phyloP scores from a whole-genome alignment of 352 stramenopile species.

The Pythium phragmiticola region DNA sequence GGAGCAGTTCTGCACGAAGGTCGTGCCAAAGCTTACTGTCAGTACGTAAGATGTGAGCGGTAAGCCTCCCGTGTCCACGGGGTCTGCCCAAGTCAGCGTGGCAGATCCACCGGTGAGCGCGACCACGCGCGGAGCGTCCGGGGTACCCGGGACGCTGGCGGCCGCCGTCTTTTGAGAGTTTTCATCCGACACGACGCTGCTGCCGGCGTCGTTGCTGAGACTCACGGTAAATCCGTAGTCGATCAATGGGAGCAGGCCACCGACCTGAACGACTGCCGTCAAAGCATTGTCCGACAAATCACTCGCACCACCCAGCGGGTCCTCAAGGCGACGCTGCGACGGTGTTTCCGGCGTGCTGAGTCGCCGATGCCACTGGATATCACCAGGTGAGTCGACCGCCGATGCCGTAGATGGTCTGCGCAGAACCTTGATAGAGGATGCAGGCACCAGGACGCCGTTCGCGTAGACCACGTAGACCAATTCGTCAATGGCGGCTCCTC shows the following conservation, averaged over 20 bases:
- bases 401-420: neutral
- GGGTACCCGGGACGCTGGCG: constrained; percentile 29
- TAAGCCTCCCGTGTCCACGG: constrained; percentile 49
- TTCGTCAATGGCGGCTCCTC: constrained; percentile 29
- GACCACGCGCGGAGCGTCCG: constrained; percentile 25
- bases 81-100: constrained; percentile 38
- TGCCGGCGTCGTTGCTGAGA: constrained; percentile 33
- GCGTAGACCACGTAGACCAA: constrained; percentile 45
- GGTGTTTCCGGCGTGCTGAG: neutral
- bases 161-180: constrained; percentile 19
- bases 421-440: neutral
- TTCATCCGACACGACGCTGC: constrained; percentile 24
- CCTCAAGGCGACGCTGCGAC: neutral
- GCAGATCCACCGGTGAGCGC: constrained; percentile 43
- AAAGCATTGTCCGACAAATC: neutral
- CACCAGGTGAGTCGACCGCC: neutral
- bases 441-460: constrained; percentile 34
- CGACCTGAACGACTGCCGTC: constrained; percentile 34
- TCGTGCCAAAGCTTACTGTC: constrained; percentile 21
- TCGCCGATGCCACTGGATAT: neutral
- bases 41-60: constrained; percentile 45
- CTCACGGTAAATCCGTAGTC: constrained; percentile 47
- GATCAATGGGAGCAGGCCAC: constrained; percentile 39
- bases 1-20: constrained; percentile 34
- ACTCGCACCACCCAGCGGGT: neutral